Base-by-base conservation (phyloP, 176 grass and related monocot genomes). In the Phoenix dactylifera region DNA sequence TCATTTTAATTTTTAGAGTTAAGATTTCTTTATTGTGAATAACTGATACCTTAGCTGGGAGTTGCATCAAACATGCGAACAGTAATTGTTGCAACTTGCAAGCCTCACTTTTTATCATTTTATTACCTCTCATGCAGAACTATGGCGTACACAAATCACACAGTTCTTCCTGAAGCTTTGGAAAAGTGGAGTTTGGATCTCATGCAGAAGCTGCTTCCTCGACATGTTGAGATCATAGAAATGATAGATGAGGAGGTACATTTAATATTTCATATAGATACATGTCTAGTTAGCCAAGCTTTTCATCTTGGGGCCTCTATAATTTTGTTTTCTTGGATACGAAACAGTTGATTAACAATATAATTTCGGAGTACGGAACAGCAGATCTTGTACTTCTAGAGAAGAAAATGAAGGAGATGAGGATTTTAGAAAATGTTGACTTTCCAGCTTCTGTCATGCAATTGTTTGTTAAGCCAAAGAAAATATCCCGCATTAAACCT, bases 201-300 rank as follows among this genome's bases (percentile, higher is more conserved):
- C 74, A 89, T 98, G 93, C 87, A 98, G 60, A 92, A 89, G 62
- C 82, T 98, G 75, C 85, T 98, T 66, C 93, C 93, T 61, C 84
- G 93, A 55, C 88, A 98, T 80, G 88, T 98, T 83, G 84, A 98
- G 68, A 98, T 98, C 20, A 98, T 98, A 88, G 84, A 92, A 83
- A 78, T 48, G 72, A 98, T 98, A 75, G 88, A 98, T 63, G 82
- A 74, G 15, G 76, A 92, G 87, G 93, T 98, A 83, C 15, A 53
- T 9, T 15, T 73, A 19, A 29, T 26, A 50, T 66, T 50, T 56
- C 28, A 30, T 70, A 28, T 3, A 49, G 1, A 44, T 10, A 14
- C 35, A 44, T 44, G 35, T 44, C 35, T 44, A 12, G 35, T 44
- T 44, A 12, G 10, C 2, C 10, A 44, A 9, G 7, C 35, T 44